Percentiles rank a stretch among this genome's conserved stretches.
phyloP scores from a whole-genome alignment of 352 stramenopile genomes.

The Phytophthora sp. region DNA sequence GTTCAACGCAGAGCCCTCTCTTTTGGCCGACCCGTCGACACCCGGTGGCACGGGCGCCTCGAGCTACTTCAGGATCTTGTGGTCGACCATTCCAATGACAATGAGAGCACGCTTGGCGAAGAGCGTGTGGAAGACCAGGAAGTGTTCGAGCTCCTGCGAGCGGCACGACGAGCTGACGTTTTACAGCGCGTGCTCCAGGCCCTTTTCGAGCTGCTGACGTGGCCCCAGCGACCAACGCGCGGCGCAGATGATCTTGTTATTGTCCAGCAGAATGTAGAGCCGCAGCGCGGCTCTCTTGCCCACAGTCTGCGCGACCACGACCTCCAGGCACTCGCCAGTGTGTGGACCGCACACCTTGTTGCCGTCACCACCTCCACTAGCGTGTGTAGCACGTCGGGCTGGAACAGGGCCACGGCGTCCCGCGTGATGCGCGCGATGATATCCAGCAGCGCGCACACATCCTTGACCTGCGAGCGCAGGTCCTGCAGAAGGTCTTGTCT shows the following conservation, averaged over 20 bases:
- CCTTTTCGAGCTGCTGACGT: constrained; percentile 74
- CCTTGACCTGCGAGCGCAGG: constrained; percentile 84
- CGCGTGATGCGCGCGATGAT: constrained; percentile 61
- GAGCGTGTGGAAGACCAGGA: too few species aligned
- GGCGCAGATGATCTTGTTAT: constrained; percentile 77
- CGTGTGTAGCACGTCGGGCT: constrained; percentile 69
- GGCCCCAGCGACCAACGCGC: constrained; percentile 65
- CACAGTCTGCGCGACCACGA: constrained; percentile 63
- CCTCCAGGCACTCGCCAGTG: constrained; percentile 76
- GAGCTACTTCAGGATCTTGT: too few species aligned
- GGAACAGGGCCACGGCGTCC: constrained; percentile 77
- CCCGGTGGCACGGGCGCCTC: too few species aligned
- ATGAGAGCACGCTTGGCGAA: too few species aligned
- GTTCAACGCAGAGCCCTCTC: too few species aligned
- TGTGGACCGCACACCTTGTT: constrained; percentile 86
- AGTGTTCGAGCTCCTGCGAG: too few species aligned
- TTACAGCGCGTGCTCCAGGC: constrained; percentile 68
- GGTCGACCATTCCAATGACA: too few species aligned
- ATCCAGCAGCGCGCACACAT: constrained; percentile 66
- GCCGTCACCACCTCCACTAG: constrained; percentile 80
- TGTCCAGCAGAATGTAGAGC: constrained; percentile 75
- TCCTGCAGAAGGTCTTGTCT: too few species aligned
- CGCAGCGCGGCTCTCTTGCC: constrained; percentile 71
- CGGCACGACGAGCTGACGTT: constrained; percentile 80
- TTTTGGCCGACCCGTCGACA: too few species aligned